Evolutionary conservation across 768 basidiomycete genomes (phyloP), one percentile per base, ranked within the genome.

Genomic region (Suillus placidus): DNA sequence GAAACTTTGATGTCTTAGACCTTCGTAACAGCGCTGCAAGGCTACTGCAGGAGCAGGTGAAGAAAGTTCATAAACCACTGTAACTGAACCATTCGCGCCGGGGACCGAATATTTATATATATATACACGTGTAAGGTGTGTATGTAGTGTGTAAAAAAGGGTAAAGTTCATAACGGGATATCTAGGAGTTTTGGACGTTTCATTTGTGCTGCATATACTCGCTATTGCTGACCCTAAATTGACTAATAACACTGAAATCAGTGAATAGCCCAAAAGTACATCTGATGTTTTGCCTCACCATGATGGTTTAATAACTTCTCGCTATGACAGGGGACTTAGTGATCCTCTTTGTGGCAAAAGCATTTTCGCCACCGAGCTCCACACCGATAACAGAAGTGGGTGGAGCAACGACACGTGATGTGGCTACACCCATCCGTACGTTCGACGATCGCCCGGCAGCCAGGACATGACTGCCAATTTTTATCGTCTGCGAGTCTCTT

Each of bases 401-500:
- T 61, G 1, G 30, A 30, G 35, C 88, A 88, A 26, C 81, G 77
- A 67, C 88, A 91, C 6, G 77, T 78, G 80, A 90, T 89, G 63
- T 87, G 85, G 71, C 79, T 78, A 67, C 89, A 90, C 4, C 89
- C 88, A 2, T 70, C 51, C 4, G 72, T 61, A 5, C 87, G 79
- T 68, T 90, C 89, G 42, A 90, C 81, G 60, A 90, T 78, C 35
- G 79, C 76, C 6, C 78, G 67, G 71, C 89, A 90, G 14, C 77
- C 79, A 1, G 88, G 88, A 69, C 88, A 90, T 0, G 83, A 87
- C 70, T 88, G 85, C 88, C 87, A 90, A 6, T 78, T 75, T 12
- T 83, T 66, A 49, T 77, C 63, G 6, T 71, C 71, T 0, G 87
- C 88, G 14, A 92, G 80, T 3, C 72, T 77, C n/a, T 74, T 78